Evolutionary conservation across 1,284 basidiomycete genomes (phyloP).

Genomic region (Phaffia rhodozyma): DNA sequence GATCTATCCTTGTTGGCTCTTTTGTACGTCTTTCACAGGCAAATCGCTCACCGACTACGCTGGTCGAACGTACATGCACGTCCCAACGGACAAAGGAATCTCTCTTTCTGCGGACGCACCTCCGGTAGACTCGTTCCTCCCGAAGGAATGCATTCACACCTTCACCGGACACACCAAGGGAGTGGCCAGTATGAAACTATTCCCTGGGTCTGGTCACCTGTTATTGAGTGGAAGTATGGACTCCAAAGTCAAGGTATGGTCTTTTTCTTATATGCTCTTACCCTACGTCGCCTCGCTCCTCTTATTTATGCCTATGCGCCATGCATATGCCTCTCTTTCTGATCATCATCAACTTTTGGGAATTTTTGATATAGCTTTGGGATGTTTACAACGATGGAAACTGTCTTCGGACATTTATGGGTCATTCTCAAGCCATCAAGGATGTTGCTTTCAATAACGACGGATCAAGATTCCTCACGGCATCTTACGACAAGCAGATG

Average conservation of each 20-base stretch:
- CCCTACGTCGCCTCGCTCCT: neutral
- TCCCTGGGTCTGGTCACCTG: slow-evolving; percentile 86
- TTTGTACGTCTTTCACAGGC: slow-evolving; percentile 33
- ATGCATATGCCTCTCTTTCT: neutral
- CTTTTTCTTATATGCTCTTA: neutral
- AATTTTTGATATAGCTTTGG: slow-evolving; percentile 57
- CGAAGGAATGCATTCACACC: slow-evolving; percentile 89
- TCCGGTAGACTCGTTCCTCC: slow-evolving; percentile 82
- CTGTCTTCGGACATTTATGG: slow-evolving; percentile 92
- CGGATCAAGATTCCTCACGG: slow-evolving; percentile 78
- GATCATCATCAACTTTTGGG: neutral
- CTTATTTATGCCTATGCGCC: neutral
- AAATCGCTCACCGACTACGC: slow-evolving; percentile 96
- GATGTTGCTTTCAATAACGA: slow-evolving; percentile 91
- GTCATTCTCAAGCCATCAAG: slow-evolving; percentile 91
- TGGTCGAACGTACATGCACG: slow-evolving; percentile 94
- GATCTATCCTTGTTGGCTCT: neutral
- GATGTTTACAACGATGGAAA: slow-evolving; percentile 95
- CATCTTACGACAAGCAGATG: slow-evolving; percentile 90
- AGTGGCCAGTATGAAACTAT: slow-evolving; percentile 81
- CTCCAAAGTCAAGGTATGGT: slow-evolving; percentile 85
- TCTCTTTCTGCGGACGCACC: slow-evolving; percentile 64
- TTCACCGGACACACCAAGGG: slow-evolving; percentile 98
- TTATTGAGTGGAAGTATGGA: slow-evolving; percentile 93
- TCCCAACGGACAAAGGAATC: slow-evolving; percentile 55